Evolutionary conservation across 2,329 filamentous ascomycete genomes (phyloP).

Genomic region (Ascocoryne sarcoides): DNA sequence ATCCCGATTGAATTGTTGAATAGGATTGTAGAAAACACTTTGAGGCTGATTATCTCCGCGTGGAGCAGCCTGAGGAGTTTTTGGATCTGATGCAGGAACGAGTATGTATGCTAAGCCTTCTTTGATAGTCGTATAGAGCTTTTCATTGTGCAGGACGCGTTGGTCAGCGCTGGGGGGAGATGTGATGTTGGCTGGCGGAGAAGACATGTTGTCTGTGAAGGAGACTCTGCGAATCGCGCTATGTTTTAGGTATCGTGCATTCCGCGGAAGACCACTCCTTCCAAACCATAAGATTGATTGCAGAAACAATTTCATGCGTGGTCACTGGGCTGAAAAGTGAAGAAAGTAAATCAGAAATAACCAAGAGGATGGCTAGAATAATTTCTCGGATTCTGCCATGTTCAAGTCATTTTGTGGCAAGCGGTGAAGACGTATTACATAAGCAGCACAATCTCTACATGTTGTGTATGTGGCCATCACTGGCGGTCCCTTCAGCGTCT

Average conservation of each 20-base stretch:
- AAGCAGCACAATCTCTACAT: no score
- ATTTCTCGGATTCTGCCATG: no score
- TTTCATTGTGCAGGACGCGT: conserved; percentile 36
- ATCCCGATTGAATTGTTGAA: conserved; percentile 98
- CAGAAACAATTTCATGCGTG: not conserved
- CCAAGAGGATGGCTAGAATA: no score
- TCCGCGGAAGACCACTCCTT: not conserved
- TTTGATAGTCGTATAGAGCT: conserved; percentile 50
- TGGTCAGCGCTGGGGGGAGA: conserved; percentile 25
- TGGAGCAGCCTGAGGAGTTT: conserved; percentile 34
- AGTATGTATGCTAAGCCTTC: conserved; percentile 63
- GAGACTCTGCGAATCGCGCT: not conserved
- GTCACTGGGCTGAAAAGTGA: not conserved
- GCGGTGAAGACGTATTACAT: no score
- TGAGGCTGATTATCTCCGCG: conserved; percentile 52
- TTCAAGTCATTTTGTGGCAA: no score
- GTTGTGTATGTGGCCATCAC: no score
- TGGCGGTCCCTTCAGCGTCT: no score
- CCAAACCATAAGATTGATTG: not conserved
- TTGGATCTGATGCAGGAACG: conserved; percentile 44
- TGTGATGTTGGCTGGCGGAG: conserved; percentile 18
- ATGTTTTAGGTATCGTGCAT: not conserved
- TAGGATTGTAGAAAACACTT: conserved; percentile 97
- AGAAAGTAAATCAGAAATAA: no score
- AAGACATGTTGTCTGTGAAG: not conserved